A percentile compares a stretch with the other conserved stretches of the same genome.
Conservation (phyloP, 2,329 filamentous ascomycete species). For the Emericellopsis cladophorae region DNA sequence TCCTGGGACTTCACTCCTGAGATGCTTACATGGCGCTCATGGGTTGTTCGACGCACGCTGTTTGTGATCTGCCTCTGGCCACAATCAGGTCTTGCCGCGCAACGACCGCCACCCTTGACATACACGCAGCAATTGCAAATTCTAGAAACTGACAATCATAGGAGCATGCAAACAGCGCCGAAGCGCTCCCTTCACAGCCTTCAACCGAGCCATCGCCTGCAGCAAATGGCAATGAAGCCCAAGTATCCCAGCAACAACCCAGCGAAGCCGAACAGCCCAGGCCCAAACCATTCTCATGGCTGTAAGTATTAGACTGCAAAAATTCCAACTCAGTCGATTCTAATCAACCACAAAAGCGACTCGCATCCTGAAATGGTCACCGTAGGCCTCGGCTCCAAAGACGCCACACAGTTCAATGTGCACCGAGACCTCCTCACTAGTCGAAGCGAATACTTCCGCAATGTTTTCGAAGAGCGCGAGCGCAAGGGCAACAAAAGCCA, state of each 20-base stretch:
- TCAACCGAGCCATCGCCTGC: background rate
- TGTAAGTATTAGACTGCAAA: conserved; percentile 13
- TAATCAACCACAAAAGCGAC: conserved; percentile 21
- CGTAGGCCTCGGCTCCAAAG: conserved; percentile 36
- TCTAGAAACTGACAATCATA: background rate
- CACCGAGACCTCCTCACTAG: conserved; percentile 46
- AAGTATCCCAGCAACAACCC: background rate
- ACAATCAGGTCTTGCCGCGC: too few relatives aligned
- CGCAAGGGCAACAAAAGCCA: conserved; percentile 1
- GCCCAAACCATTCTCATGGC: conserved; percentile 20
- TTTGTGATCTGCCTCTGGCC: background rate
- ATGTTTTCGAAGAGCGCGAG: conserved; percentile 23
- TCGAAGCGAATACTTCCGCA: conserved; percentile 33
- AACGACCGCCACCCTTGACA: too few relatives aligned
- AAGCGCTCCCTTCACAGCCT: background rate
- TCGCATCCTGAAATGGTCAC: conserved; percentile 44
- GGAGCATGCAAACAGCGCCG: background rate
- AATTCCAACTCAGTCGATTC: background rate
- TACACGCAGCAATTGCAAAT: background rate
- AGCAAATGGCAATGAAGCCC: background rate
- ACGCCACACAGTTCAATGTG: conserved; percentile 37
- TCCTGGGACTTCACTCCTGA: background rate
- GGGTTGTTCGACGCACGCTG: background rate
- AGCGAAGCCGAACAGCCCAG: background rate
- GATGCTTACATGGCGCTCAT: background rate